A percentile compares a stretch with the other conserved stretches of the same genome.
Conservation (phyloP, 2,329 filamentous ascomycete genomes). For the Daldinia sp. region DNA sequence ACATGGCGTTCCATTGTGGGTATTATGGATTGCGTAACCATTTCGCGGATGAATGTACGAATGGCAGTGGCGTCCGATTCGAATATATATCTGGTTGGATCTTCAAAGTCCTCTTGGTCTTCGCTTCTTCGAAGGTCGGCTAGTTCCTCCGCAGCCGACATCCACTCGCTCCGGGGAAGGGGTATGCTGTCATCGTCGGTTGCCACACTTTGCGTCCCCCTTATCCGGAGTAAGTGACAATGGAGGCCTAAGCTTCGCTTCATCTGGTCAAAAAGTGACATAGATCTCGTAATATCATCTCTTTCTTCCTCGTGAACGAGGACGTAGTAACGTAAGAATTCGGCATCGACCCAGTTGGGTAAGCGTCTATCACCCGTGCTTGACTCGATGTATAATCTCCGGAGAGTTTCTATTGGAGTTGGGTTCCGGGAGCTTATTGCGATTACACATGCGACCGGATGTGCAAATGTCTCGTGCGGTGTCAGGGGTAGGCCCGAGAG, state of each 20-base stretch:
- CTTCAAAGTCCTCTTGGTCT: conserved; percentile 76
- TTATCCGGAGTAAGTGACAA: conserved; percentile 88
- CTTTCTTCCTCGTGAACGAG: conserved; percentile 96
- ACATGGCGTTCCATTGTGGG: conserved; percentile 96
- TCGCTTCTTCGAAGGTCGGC: conserved; percentile 77
- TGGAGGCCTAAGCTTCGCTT: conserved; percentile 97
- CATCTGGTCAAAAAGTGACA: conserved; percentile 96
- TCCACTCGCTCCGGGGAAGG: conserved; percentile 87
- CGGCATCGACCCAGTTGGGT: conserved; percentile 88
- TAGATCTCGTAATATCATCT: conserved; percentile 91
- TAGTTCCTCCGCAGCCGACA: conserved; percentile 87
- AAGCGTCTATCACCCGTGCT: conserved; percentile 79
- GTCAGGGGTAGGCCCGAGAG: conserved; percentile 82
- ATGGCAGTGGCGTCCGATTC: conserved; percentile 93
- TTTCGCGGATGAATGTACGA: conserved; percentile 89
- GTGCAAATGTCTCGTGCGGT: conserved; percentile 91
- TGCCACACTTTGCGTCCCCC: conserved; percentile 85
- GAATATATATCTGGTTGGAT: conserved; percentile 83
- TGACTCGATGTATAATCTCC: conserved; percentile 86
- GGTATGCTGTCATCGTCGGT: conserved; percentile 92
- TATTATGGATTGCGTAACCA: conserved; percentile 93
- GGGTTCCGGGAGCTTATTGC: conserved; percentile 91
- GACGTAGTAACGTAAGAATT: conserved; percentile 96
- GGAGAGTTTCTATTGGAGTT: conserved; percentile 86
- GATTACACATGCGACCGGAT: conserved; percentile 94